A percentile compares a stretch with the other conserved stretches of the same genome.
phyloP scores from a whole-genome alignment of 805 yeast genomes.

The Dipodascus albidus region DNA sequence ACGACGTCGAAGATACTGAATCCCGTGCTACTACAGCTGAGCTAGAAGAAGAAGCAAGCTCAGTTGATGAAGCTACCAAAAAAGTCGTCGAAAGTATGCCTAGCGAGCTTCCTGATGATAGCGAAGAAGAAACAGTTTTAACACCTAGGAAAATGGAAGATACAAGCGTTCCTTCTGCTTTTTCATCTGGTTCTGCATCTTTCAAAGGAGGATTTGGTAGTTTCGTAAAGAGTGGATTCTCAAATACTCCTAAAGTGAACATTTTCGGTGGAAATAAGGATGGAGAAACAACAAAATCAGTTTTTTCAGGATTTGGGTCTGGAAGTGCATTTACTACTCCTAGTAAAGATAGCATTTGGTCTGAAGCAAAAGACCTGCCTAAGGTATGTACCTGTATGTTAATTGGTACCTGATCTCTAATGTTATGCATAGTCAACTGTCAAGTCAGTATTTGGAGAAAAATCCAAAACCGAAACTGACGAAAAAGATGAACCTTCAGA shows the following conservation, averaged over 20 bases:
- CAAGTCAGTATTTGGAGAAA: slow-evolving; percentile 1
- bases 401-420: slow-evolving; percentile 16
- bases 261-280: slow-evolving; percentile 2
- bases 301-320: slow-evolving; percentile 15
- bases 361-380: slow-evolving; percentile 18
- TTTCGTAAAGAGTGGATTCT: not conserved
- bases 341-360: slow-evolving; percentile 10
- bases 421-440: slow-evolving; percentile 41
- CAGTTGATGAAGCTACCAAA: slow-evolving; percentile 12
- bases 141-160: not conserved
- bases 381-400: slow-evolving; percentile 5
- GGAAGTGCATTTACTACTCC: slow-evolving; percentile 32
- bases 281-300: slow-evolving; percentile 5
- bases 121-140: slow-evolving; percentile 6
- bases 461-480: slow-evolving; percentile 2
- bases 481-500: slow-evolving; percentile 8
- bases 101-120: slow-evolving; percentile 15
- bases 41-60: slow-evolving; percentile 5
- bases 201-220: slow-evolving; percentile 4
- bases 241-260: slow-evolving; percentile 1
- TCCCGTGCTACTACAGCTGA: slow-evolving; percentile 6
- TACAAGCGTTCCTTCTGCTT: not conserved
- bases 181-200: not conserved
- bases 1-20: slow-evolving; percentile 9
- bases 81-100: not conserved